phyloP scores from a whole-genome alignment of 2,329 filamentous ascomycete species.

The Fusarium ambrosium region DNA sequence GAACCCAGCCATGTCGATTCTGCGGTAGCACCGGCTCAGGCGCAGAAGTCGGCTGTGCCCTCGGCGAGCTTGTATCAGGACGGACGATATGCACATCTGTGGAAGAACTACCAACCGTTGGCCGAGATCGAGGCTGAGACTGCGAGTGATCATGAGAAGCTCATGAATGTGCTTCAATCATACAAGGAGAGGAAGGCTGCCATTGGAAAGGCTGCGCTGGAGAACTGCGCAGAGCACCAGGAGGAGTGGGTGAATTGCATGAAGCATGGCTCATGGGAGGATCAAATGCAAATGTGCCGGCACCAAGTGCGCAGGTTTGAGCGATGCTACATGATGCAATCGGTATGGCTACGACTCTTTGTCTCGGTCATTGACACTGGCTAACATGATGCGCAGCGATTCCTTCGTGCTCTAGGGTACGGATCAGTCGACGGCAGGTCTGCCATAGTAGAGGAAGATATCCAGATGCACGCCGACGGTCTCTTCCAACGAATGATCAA shows the following conservation, averaged over 20 bases:
- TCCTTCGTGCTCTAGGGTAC: slow-evolving; percentile 92
- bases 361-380: background rate
- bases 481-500: slow-evolving; percentile 89
- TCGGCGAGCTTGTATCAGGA: slow-evolving; percentile 68
- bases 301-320: slow-evolving; percentile 83
- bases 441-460: slow-evolving; percentile 81
- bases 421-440: slow-evolving; percentile 76
- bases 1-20: slow-evolving; percentile 22
- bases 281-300: slow-evolving; percentile 84
- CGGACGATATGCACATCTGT: slow-evolving; percentile 83
- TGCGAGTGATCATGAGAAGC: slow-evolving; percentile 83
- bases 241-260: slow-evolving; percentile 87
- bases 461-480: slow-evolving; percentile 95
- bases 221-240: slow-evolving; percentile 94
- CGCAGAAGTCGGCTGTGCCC: slow-evolving; percentile 55
- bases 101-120: slow-evolving; percentile 89
- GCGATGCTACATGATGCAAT: slow-evolving; percentile 90
- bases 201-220: slow-evolving; percentile 85
- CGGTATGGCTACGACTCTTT: slow-evolving; percentile 62
- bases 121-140: slow-evolving; percentile 75
- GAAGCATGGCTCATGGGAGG: slow-evolving; percentile 74
- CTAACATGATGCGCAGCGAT: slow-evolving; percentile 69
- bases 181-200: slow-evolving; percentile 86
- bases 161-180: slow-evolving; percentile 82
- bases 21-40: slow-evolving; percentile 32